phyloP scores from a whole-genome alignment of 2,329 filamentous ascomycete genomes.

The Tolypocladium ovalisporum region DNA sequence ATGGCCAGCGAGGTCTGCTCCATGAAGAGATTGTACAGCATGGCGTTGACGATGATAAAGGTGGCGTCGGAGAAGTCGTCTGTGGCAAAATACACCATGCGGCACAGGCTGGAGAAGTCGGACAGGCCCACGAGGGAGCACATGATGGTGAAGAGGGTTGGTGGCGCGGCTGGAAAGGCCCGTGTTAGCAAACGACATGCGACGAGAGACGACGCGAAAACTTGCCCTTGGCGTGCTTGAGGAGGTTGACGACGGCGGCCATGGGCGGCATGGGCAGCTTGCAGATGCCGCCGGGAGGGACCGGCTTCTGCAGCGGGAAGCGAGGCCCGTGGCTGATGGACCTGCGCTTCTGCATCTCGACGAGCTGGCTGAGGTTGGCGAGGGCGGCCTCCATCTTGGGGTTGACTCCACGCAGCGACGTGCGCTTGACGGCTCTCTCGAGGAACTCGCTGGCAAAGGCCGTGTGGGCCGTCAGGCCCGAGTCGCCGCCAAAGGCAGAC shows the following conservation, averaged over 20 bases:
- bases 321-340: constrained; percentile 29
- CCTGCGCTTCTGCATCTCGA: constrained; percentile 35
- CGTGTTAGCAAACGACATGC: constrained; percentile 1
- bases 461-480: constrained; percentile 37
- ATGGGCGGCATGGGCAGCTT: constrained; percentile 45
- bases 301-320: constrained; percentile 32
- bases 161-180: constrained; percentile 27
- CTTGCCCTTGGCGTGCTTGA: constrained; percentile 37
- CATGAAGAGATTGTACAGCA: constrained; percentile 38
- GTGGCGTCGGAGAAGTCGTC: constrained; percentile 38
- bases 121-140: constrained; percentile 37
- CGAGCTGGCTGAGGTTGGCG: constrained; percentile 39
- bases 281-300: constrained; percentile 34
- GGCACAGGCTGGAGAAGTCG: constrained; percentile 39
- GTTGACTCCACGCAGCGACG: constrained; percentile 31
- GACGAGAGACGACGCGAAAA: neutral
- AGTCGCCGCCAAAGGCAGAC: constrained; percentile 34
- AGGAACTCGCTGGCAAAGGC: constrained; percentile 44
- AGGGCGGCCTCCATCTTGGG: constrained; percentile 43
- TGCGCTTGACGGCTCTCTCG: constrained; percentile 38
- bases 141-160: constrained; percentile 37
- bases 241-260: constrained; percentile 33
- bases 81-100: constrained; percentile 37
- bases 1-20: constrained; percentile 29
- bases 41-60: constrained; percentile 39